These are phyloP conservation scores for Diaporthe nobilis DNA, from an alignment of 2,329 filamentous ascomycete species.

Conservation along the genomic window DNA sequence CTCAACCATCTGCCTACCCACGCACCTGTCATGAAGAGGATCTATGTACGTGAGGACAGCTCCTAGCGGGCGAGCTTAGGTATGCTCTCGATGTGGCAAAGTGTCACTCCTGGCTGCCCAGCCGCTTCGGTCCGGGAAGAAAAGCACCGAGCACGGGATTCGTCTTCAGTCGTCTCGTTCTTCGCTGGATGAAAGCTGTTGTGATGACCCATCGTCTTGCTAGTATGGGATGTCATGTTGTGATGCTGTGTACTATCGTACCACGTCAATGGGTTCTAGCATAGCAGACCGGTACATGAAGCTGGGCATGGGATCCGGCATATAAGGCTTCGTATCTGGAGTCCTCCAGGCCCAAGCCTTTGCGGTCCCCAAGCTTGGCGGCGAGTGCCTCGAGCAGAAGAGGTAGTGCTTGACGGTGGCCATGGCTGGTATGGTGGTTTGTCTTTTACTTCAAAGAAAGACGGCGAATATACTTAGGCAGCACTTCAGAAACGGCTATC, in stretches of 20 bases:
- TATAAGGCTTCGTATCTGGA: slow-evolving; percentile 62
- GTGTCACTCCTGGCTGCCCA: not conserved
- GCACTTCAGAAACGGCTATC: no score
- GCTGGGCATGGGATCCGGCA: no score
- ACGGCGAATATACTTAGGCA: not conserved
- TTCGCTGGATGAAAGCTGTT: not conserved
- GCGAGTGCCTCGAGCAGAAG: slow-evolving; percentile 89
- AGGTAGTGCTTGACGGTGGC: slow-evolving; percentile 88
- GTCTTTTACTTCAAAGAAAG: not conserved
- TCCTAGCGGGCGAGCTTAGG: not conserved
- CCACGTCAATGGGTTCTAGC: no score
- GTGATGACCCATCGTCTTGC: not conserved
- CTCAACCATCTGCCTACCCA: not conserved
- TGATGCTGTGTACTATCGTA: not conserved
- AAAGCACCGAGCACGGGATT: not conserved
- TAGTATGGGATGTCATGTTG: not conserved
- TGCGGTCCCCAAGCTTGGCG: slow-evolving; percentile 79
- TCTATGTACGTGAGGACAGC: not conserved
- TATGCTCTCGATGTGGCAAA: not conserved
- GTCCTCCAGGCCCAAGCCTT: slow-evolving; percentile 75
- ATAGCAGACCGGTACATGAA: no score
- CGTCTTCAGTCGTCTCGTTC: not conserved
- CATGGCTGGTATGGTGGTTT: slow-evolving; percentile 67
- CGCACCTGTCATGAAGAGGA: not conserved
- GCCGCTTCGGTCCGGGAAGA: not conserved